Conservation (phyloP, 2,329 filamentous ascomycete genomes). For the Colletotrichum siamense region DNA sequence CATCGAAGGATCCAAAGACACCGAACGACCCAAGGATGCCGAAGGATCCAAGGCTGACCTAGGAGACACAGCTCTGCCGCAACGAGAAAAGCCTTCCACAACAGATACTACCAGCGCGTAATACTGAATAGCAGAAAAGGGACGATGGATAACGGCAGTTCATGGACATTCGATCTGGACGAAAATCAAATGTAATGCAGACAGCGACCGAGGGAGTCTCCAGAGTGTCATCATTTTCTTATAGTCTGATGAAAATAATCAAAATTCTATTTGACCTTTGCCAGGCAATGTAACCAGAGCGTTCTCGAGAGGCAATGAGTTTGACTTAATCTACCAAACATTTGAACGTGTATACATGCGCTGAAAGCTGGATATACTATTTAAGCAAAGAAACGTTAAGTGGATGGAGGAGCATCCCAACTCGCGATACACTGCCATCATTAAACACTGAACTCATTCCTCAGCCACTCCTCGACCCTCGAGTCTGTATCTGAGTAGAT, state of each 20-base stretch:
- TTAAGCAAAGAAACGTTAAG: neutral
- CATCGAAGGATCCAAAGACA: neutral
- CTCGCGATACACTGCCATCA: neutral
- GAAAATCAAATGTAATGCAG: neutral
- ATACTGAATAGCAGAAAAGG: neutral
- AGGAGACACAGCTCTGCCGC: neutral
- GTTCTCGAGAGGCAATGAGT: neutral
- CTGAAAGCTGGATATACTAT: neutral
- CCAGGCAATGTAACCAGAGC: rapidly evolving
- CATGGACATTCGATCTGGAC: neutral
- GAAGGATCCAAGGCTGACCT: neutral
- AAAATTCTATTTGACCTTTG: rapidly evolving
- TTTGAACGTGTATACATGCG: neutral
- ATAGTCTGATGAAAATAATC: neutral
- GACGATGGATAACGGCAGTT: neutral
- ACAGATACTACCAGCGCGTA: neutral
- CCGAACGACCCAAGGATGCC: too few relatives aligned
- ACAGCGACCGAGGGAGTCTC: neutral
- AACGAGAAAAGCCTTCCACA: neutral
- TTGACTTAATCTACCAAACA: neutral
- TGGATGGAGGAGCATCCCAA: neutral
- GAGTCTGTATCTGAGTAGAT: neutral
- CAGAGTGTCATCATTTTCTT: neutral
- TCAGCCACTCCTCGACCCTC: neutral
- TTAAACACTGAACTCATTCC: neutral